A percentile compares a stretch with the other conserved stretches of the same genome.
These are phyloP conservation scores for Microcos paniculata DNA, from an alignment of 345 rosid species.

Conservation along the genomic window DNA sequence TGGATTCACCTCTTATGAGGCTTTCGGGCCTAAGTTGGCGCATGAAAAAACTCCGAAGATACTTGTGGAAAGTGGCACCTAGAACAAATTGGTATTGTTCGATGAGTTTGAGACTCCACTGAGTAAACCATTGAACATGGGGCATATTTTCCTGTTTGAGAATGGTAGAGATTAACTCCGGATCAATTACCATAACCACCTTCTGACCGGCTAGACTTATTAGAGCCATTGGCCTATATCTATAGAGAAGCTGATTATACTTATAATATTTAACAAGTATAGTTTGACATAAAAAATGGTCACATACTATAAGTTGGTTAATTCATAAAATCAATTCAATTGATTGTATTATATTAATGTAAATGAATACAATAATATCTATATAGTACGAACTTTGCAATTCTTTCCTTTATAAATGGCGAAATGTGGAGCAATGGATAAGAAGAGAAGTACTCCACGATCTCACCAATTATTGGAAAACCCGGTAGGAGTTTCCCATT, in stretches of 20 bases:
- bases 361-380: too few relatives aligned
- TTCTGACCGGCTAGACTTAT: conserved; percentile 38
- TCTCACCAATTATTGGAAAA: too few relatives aligned
- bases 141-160: conserved; percentile 41
- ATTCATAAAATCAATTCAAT: too few relatives aligned
- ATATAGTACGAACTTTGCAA: too few relatives aligned
- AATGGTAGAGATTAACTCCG: conserved; percentile 33
- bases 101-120: conserved; percentile 27
- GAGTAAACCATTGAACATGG: conserved; percentile 32
- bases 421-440: too few relatives aligned
- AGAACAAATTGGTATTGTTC: conserved; percentile 29
- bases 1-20: conserved; percentile 16
- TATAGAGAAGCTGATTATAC: not conserved
- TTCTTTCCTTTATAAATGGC: too few relatives aligned
- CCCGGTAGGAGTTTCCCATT: too few relatives aligned
- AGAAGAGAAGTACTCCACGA: too few relatives aligned
- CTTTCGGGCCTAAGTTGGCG: conserved; percentile 33
- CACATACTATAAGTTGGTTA: too few relatives aligned
- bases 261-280: too few relatives aligned
- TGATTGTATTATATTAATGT: too few relatives aligned
- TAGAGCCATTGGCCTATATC: conserved; percentile 34
- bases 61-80: conserved; percentile 34
- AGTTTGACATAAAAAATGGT: too few relatives aligned
- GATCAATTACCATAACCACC: conserved; percentile 35
- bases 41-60: conserved; percentile 28